Evolutionary conservation across 1,139 yeast species (phyloP).

Genomic region (Yamadazyma taylorii): DNA sequence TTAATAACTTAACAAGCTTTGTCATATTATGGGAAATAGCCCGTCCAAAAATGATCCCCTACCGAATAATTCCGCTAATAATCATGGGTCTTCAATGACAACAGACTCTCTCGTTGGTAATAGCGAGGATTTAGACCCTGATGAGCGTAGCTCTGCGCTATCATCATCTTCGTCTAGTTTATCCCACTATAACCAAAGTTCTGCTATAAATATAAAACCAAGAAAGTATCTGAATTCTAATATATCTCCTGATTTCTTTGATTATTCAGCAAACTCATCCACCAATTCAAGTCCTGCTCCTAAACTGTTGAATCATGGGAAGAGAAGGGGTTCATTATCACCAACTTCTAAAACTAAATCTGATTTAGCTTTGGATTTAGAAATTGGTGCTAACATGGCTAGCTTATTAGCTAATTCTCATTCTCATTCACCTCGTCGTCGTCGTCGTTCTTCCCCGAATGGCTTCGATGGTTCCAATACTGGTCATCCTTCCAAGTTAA

Average conservation of each 20-base stretch:
- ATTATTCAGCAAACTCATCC: constrained; percentile 14
- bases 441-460: too few relatives aligned
- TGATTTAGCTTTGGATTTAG: constrained; percentile 33
- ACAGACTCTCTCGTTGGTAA: constrained; percentile 19
- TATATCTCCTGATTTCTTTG: background rate
- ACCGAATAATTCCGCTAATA: constrained; percentile 36
- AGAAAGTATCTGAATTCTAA: constrained; percentile 4
- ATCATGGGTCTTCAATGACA: constrained; percentile 14
- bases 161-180: constrained; percentile 31
- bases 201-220: constrained; percentile 20
- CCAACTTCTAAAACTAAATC: constrained; percentile 5
- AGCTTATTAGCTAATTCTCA: constrained; percentile 25
- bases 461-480: constrained; percentile 4
- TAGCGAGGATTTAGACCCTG: constrained; percentile 41
- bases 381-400: constrained; percentile 50
- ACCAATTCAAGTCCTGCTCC: constrained; percentile 6
- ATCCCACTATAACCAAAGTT: constrained; percentile 14
- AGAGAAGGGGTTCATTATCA: constrained; percentile 3
- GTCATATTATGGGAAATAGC: constrained; percentile 53
- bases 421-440: constrained; percentile 2
- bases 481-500: constrained; percentile 2
- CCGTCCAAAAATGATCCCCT: constrained; percentile 57
- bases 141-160: constrained; percentile 49
- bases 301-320: background rate
- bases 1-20: too few relatives aligned